Evolutionary conservation across 257 asterid species (phyloP).

Genomic region (Forsythia viridissima): DNA sequence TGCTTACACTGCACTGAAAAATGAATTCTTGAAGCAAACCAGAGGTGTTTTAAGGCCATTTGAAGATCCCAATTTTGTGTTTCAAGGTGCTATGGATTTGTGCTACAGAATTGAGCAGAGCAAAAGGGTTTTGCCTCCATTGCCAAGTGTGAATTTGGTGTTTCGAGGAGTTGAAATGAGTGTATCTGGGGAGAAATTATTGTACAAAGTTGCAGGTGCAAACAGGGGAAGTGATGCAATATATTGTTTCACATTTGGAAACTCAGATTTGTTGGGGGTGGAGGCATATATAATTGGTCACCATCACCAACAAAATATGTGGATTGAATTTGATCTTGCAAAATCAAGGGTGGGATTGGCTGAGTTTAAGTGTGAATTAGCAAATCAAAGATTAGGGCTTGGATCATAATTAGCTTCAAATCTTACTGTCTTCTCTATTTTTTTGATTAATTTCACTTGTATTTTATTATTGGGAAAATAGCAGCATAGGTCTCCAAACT

Average conservation of each 20-base stretch:
- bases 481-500: too few species aligned
- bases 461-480: too few species aligned
- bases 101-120: conserved; percentile 53
- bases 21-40: conserved; percentile 59
- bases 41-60: conserved; percentile 37
- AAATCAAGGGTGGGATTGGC: conserved; percentile 70
- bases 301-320: conserved; percentile 75
- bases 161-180: conserved; percentile 77
- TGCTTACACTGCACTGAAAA: conserved; percentile 53
- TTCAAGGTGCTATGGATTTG: conserved; percentile 81
- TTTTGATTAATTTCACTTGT: too few species aligned
- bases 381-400: conserved; percentile 56
- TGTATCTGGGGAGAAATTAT: conserved; percentile 61
- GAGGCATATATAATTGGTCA: conserved; percentile 82
- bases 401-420: background rate
- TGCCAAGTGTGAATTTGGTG: conserved; percentile 67
- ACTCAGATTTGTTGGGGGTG: conserved; percentile 73
- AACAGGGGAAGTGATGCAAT: conserved; percentile 51
- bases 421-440: background rate
- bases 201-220: conserved; percentile 59
- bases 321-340: conserved; percentile 78
- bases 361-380: conserved; percentile 66
- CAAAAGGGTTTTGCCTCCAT: conserved; percentile 31
- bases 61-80: conserved; percentile 60
- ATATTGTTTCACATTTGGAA: conserved; percentile 72